Evolutionary conservation across 106 monocot species (phyloP), one percentile per base, ranked within the genome.

Genomic region (Agapanthus africanus): DNA sequence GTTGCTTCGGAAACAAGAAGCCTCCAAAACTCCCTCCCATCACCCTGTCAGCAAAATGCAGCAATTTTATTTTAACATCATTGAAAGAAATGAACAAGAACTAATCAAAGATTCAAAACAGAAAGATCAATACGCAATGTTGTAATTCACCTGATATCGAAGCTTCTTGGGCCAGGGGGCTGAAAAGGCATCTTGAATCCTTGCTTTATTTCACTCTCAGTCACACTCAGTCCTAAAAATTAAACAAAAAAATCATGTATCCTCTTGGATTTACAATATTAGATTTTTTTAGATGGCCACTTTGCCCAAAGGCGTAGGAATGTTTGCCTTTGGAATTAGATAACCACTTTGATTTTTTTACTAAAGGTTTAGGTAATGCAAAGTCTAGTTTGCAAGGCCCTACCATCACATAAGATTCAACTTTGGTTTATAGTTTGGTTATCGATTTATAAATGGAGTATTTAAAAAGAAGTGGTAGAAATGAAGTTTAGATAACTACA

Each of bases 1-100:
- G 93, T 99, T 2, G 93, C 99, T 69, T 90, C 87, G 3, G 99
- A 80, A 9, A 99, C 99, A 39, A 99, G 77, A 46, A 78, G 66
- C 72, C 77, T 89, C 93, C 99, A 99, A 68, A 93, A 93, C 52
- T 76, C 76, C 51, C 90, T 79, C 7, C 99, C 99, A 69, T 93
- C 99, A 15, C 93, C 99, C 99, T 93, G 54, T 63, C 31, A 65
- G 0, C 15, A 13, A 38, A 40, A 65, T 11, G 21, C 0, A 40
- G 21, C 25, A 19, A 56, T 16, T 1, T 22, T 9, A 11, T 16
- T 22, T 19, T 35, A 19, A 14, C 6, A 65, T 2, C 15, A 13
- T n/a, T 3, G 16, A 64, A 35, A 61, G 15, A 67, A 67, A 30
- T 1, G 11, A 68, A 34, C 26, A 37, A 52, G 37, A 21, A n/a